These are phyloP conservation scores for Bertia moriformis DNA, from an alignment of 2,329 filamentous ascomycete species.

Conservation along the genomic window DNA sequence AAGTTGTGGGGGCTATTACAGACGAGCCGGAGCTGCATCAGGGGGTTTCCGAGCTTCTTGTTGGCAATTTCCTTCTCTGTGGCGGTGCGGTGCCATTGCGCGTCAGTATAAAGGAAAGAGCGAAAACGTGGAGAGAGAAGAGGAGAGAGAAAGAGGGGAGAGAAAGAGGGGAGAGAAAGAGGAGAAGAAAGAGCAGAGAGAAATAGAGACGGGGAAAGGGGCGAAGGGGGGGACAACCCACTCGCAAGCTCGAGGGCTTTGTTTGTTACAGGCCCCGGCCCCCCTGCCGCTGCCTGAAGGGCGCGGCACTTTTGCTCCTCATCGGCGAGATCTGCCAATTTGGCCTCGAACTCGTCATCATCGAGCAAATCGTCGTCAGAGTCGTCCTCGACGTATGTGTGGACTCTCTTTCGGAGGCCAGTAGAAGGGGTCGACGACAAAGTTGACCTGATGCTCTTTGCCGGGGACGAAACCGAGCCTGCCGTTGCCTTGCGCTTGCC, in stretches of 20 bases:
- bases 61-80: slow-evolving; percentile 68
- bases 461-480: slow-evolving; percentile 24
- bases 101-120: slow-evolving; percentile 15
- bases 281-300: no score
- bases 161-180: no score
- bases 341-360: slow-evolving; percentile 72
- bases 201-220: no score
- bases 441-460: slow-evolving; percentile 69
- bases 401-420: slow-evolving; percentile 31
- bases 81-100: no score
- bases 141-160: background rate
- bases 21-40: slow-evolving; percentile 80
- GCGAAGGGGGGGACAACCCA: no score
- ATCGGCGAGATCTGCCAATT: slow-evolving; percentile 53
- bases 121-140: background rate
- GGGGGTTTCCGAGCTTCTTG: slow-evolving; percentile 84
- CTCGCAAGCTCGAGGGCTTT: no score
- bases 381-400: slow-evolving; percentile 38
- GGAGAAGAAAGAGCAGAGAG: no score
- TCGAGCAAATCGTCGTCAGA: slow-evolving; percentile 52
- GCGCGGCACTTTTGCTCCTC: no score
- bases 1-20: slow-evolving; percentile 96
- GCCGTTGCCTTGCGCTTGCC: slow-evolving; percentile 14
- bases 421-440: slow-evolving; percentile 59
- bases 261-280: no score